phyloP scores from a whole-genome alignment of 2,329 filamentous ascomycete genomes.

The Diaporthe nobilis region DNA sequence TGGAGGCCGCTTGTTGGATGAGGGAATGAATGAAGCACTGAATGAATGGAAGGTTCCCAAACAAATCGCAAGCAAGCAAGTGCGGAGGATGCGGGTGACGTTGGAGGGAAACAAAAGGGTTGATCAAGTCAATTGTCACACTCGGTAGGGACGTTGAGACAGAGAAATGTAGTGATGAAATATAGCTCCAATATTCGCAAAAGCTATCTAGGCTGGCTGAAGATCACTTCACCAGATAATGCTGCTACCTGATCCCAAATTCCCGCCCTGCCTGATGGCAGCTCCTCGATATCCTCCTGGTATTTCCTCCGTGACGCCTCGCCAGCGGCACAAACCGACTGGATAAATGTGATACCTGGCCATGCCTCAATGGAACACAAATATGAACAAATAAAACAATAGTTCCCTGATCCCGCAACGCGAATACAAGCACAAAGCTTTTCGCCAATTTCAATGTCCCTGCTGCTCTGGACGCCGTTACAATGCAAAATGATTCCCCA shows the following conservation, averaged over 20 bases:
- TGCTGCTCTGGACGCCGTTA: constrained; percentile 32
- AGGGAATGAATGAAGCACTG: background rate
- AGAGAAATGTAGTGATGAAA: background rate
- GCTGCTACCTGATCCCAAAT: background rate
- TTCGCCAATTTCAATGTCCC: constrained; percentile 15
- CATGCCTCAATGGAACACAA: background rate
- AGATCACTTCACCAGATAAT: background rate
- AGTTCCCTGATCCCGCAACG: background rate
- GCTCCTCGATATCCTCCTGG: constrained; percentile 7
- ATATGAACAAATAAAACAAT: background rate
- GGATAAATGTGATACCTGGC: background rate
- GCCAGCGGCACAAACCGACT: constrained; percentile 15
- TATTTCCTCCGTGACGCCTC: constrained; percentile 27
- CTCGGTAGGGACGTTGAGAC: background rate
- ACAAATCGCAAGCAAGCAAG: too few relatives aligned
- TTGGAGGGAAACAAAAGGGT: too few relatives aligned
- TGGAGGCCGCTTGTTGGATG: background rate
- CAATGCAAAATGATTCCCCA: constrained; percentile 32
- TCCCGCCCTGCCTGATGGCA: background rate
- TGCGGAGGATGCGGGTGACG: too few relatives aligned
- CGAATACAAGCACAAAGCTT: constrained; percentile 15
- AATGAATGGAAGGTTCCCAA: background rate
- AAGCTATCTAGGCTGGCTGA: constrained; percentile 19
- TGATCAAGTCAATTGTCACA: background rate
- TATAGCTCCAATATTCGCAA: constrained; percentile 11